phyloP scores from a whole-genome alignment of 2,329 filamentous ascomycete genomes.

The Nigrograna mackinnonii region DNA sequence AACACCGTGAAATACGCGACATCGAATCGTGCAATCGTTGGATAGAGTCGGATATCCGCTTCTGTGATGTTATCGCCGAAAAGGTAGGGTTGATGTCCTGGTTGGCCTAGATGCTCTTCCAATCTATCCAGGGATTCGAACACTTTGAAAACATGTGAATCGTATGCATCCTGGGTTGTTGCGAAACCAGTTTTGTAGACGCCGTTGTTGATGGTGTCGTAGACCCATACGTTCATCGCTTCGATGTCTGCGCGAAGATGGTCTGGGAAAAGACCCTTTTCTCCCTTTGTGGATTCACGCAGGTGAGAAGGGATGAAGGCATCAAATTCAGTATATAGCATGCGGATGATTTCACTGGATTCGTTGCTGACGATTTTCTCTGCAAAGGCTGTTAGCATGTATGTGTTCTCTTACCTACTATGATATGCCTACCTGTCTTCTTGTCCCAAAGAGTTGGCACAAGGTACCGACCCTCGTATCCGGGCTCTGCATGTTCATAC shows the following conservation, averaged over 20 bases:
- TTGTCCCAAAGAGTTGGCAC: conserved; percentile 78
- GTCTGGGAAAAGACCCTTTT: conserved; percentile 70
- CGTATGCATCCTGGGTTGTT: conserved; percentile 81
- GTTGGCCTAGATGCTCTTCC: conserved; percentile 68
- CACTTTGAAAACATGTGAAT: conserved; percentile 69
- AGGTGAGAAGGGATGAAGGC: conserved; percentile 45
- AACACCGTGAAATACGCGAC: conserved; percentile 58
- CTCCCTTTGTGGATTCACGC: conserved; percentile 54
- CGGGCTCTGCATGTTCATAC: conserved; percentile 69
- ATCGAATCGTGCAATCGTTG: conserved; percentile 48
- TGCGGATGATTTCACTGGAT: conserved; percentile 37
- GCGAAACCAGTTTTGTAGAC: conserved; percentile 74
- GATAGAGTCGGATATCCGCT: conserved; percentile 73
- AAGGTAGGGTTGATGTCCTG: conserved; percentile 63
- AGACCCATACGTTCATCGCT: conserved; percentile 78
- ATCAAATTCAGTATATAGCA: conserved; percentile 35
- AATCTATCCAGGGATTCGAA: conserved; percentile 77
- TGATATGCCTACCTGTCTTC: conserved; percentile 43
- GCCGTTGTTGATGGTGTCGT: conserved; percentile 61
- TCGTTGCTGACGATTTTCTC: conserved; percentile 37
- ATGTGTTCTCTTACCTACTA: not conserved
- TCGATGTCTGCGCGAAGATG: conserved; percentile 70
- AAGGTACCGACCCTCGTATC: conserved; percentile 62
- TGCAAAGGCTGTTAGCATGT: conserved; percentile 11
- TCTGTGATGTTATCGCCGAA: conserved; percentile 79